Evolutionary conservation across 352 stramenopile genomes (phyloP).

Genomic region (Peronospora farinosa): DNA sequence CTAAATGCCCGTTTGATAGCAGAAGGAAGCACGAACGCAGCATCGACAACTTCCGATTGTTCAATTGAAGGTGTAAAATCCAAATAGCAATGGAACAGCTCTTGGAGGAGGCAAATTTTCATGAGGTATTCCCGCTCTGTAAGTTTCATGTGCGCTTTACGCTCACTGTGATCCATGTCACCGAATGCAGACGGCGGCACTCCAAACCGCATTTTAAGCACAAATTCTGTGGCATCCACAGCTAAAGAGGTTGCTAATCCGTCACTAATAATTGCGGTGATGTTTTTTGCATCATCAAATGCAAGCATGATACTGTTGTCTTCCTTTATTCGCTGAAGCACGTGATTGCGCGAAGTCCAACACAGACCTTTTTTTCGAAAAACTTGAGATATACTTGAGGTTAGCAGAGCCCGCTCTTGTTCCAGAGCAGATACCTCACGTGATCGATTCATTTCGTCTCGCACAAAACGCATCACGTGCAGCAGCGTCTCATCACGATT

Average conservation of each 20-base stretch:
- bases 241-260: slow-evolving; percentile 17
- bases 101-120: slow-evolving; percentile 42
- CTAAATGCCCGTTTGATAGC: slow-evolving; percentile 13
- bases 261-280: slow-evolving; percentile 1
- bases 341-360: slow-evolving; percentile 18
- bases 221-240: slow-evolving; percentile 36
- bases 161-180: slow-evolving; percentile 8
- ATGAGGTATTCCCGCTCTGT: slow-evolving; percentile 31
- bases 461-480: slow-evolving; percentile 58
- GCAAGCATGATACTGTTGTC: slow-evolving; percentile 20
- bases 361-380: slow-evolving; percentile 43
- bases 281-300: slow-evolving; percentile 12
- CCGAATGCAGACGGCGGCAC: slow-evolving; percentile 10
- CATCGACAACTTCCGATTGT: slow-evolving; percentile 36
- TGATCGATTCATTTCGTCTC: slow-evolving; percentile 34
- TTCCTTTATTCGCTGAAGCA: slow-evolving; percentile 12
- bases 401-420: slow-evolving; percentile 25
- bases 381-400: slow-evolving; percentile 35
- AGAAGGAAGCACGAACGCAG: slow-evolving; percentile 40
- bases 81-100: slow-evolving; percentile 44
- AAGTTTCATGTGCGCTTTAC: slow-evolving; percentile 7
- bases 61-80: slow-evolving; percentile 28
- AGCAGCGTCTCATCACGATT: slow-evolving; percentile 55
- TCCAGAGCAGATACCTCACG: slow-evolving; percentile 18
- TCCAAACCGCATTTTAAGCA: slow-evolving; percentile 38